Evolutionary conservation across 1,284 basidiomycete species (phyloP).

Genomic region (Papiliotrema nemorosa): DNA sequence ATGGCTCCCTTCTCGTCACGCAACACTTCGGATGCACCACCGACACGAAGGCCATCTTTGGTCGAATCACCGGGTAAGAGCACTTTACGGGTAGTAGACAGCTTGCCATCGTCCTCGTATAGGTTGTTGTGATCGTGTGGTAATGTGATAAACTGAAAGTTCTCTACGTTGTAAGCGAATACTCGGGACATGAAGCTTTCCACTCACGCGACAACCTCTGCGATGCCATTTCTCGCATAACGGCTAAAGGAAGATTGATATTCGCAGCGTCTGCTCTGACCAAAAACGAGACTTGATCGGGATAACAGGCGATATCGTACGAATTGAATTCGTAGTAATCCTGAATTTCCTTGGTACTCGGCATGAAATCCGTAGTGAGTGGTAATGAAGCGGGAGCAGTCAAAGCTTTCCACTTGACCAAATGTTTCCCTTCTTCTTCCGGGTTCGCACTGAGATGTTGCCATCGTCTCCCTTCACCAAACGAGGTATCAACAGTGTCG

Average conservation of each 20-base stretch:
- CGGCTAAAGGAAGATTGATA: constrained; percentile 68
- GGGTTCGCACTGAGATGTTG: constrained; percentile 79
- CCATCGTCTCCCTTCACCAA: constrained; percentile 72
- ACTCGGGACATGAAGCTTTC: not conserved
- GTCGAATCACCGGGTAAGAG: constrained; percentile 59
- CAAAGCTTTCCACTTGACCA: constrained; percentile 89
- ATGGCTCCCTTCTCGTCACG: constrained; percentile 67
- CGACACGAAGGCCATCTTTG: constrained; percentile 52
- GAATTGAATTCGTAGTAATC: constrained; percentile 70
- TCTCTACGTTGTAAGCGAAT: constrained; percentile 58
- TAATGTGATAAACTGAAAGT: constrained; percentile 86
- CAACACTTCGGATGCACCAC: constrained; percentile 69
- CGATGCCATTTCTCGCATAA: constrained; percentile 91
- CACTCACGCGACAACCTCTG: constrained; percentile 63
- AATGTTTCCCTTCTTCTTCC: constrained; percentile 59
- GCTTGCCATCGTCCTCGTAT: constrained; percentile 15
- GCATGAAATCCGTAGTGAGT: constrained; percentile 86
- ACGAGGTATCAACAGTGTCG: constrained; percentile 16
- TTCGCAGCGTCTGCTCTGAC: constrained; percentile 51
- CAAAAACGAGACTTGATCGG: constrained; percentile 58
- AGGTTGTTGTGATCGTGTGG: constrained; percentile 36
- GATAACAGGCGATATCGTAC: constrained; percentile 50
- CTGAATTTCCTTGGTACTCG: constrained; percentile 69
- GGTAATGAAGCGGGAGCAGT: constrained; percentile 82
- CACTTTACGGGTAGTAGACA: constrained; percentile 53